phyloP scores from a whole-genome alignment of 2,329 filamentous ascomycete genomes.

The Fusarium ramigenum region DNA sequence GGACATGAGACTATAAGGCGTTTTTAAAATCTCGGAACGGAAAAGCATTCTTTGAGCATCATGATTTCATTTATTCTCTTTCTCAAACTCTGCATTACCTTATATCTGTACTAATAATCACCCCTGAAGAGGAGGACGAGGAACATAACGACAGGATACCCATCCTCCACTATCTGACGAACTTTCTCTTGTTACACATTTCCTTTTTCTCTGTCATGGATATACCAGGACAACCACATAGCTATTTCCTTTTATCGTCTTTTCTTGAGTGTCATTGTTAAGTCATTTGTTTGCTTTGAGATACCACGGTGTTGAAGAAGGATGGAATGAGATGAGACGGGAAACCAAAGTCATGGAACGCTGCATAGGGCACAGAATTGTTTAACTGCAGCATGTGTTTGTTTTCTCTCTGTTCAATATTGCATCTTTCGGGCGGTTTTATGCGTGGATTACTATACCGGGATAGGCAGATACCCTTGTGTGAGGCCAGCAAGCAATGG shows the following conservation, averaged over 20 bases:
- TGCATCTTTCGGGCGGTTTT: conserved; percentile 29
- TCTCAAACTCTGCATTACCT: conserved; percentile 14
- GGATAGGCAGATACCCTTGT: conserved; percentile 37
- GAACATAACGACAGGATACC: conserved; percentile 40
- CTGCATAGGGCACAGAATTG: conserved; percentile 17
- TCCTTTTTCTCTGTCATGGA: conserved; percentile 12
- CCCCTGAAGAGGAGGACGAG: conserved; percentile 35
- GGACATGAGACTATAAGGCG: conserved; percentile 42
- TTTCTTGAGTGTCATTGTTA: conserved; percentile 14
- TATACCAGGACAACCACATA: conserved; percentile 19
- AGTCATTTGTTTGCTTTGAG: conserved; percentile 37
- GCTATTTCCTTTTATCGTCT: conserved; percentile 12
- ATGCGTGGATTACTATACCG: conserved; percentile 27
- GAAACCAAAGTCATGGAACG: conserved; percentile 20
- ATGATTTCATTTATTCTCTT: conserved; percentile 25
- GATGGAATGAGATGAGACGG: conserved; percentile 31
- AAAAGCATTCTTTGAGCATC: conserved; percentile 34
- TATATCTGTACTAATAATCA: conserved; percentile 41
- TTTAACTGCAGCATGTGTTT: conserved; percentile 15
- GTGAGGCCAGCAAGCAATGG: conserved; percentile 7
- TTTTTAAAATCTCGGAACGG: conserved; percentile 25
- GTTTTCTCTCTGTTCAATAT: conserved; percentile 27
- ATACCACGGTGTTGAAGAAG: conserved; percentile 43
- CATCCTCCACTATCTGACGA: conserved; percentile 38
- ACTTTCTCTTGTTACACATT: conserved; percentile 22